Evolutionary conservation across 345 rosid genomes (phyloP), one percentile per base, ranked within the genome.

Genomic region (Eutrema heterophyllum): DNA sequence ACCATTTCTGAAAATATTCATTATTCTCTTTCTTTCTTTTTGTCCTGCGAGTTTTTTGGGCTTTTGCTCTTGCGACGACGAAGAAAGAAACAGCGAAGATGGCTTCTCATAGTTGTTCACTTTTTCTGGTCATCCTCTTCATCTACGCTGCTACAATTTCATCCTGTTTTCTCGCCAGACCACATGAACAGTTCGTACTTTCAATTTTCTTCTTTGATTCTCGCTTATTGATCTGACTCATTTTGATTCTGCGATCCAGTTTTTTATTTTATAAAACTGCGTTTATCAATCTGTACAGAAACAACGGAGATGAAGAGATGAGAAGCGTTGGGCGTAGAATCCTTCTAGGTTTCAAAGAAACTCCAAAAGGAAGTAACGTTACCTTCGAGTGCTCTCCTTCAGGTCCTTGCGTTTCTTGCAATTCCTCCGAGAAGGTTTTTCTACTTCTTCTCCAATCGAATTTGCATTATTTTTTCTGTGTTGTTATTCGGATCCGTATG

Each of bases 381-480:
- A 85, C 96, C 69, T 91, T 84, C 75, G 89, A 86, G 9, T 94
- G 99, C 83, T 85, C 96, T 74, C 96, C 85, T 75, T 88, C 97
- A n/a, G 97, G 97, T 51, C 90, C 97, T 62, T 94, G 97, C 72
- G 88, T 89, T 69, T 81, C 87, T 6, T 94, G 99, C 82, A 78
- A 70, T 38, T 87, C 87, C 83, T 88, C 93, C 11, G 96, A 91
- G 75, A 93, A 91, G 96, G 97, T 90, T 54, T 50, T 14, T 27
- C 0, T 40, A 10, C 4, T 32, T 56, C 14, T 6, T 30, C 33
- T 30, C 33, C 12, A 32, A 11, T 59, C 21, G 24, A 24, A 29
- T 46, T 43, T 63, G 62, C 21, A 21, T 74, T 39, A 9, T 44
- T 15, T 75, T 30, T 18, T 35, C 55, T 26, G 50, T 15, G 35